These are phyloP conservation scores for Cladophialophora chaetospira DNA, from an alignment of 2,329 filamentous ascomycete species.

Conservation along the genomic window DNA sequence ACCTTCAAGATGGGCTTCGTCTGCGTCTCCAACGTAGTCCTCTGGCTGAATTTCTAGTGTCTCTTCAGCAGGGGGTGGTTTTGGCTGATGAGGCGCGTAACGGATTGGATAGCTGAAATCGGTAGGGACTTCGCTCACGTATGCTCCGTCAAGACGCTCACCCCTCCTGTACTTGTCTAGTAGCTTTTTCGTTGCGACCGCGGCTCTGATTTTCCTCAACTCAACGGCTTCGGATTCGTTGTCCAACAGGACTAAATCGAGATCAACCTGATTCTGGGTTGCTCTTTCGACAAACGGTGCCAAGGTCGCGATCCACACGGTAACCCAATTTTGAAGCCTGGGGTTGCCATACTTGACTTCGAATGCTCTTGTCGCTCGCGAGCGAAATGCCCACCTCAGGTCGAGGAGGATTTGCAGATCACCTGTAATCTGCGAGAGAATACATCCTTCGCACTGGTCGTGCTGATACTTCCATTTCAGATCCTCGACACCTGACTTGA, in stretches of 20 bases:
- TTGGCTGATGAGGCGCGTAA: not conserved
- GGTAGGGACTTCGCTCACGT: not conserved
- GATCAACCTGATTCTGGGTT: slow-evolving; percentile 9
- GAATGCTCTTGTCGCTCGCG: slow-evolving; percentile 17
- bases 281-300: not conserved
- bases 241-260: slow-evolving; percentile 12
- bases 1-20: slow-evolving; percentile 8
- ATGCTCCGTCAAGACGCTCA: not conserved
- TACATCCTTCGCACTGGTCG: slow-evolving; percentile 43
- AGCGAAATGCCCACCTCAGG: slow-evolving; percentile 33
- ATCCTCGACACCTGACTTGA: slow-evolving; percentile 4
- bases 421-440: slow-evolving; percentile 38
- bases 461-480: slow-evolving; percentile 36
- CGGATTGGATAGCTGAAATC: not conserved
- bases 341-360: slow-evolving; percentile 23
- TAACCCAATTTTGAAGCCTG: slow-evolving; percentile 22
- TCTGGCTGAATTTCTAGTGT: not conserved
- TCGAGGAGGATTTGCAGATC: slow-evolving; percentile 36
- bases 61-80: not conserved
- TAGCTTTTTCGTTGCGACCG: slow-evolving; percentile 12
- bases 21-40: not conserved
- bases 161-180: slow-evolving; percentile 5
- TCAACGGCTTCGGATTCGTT: slow-evolving; percentile 12
- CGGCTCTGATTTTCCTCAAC: slow-evolving; percentile 18
- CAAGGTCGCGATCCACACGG: slow-evolving; percentile 21